phyloP scores from a whole-genome alignment of 2,329 filamentous ascomycete species.

The Claviceps digitariae region DNA sequence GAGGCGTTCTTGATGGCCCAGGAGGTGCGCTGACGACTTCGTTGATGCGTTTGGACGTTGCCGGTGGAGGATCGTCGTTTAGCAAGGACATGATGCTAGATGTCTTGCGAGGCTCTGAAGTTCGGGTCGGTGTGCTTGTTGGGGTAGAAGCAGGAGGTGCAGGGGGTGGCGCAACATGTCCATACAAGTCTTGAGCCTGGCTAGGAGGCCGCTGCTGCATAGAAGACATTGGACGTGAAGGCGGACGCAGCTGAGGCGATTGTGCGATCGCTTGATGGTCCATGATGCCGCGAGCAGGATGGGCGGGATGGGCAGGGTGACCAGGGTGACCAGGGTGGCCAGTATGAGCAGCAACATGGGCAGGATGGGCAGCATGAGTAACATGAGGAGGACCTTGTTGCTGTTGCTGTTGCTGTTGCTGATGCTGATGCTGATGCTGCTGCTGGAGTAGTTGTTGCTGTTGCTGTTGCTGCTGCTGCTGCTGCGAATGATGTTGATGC shows the following conservation, averaged over 20 bases:
- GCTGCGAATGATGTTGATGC: constrained; percentile 18
- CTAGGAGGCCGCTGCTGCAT: constrained; percentile 22
- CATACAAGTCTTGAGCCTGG: constrained; percentile 18
- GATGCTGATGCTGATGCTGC: neutral
- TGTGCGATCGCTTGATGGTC: constrained; percentile 23
- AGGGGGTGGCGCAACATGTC: constrained; percentile 15
- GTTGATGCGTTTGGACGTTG: constrained; percentile 36
- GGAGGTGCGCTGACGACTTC: constrained; percentile 29
- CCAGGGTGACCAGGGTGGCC: neutral
- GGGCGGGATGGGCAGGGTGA: constrained; percentile 4
- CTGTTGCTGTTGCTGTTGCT: neutral
- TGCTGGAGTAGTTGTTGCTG: neutral
- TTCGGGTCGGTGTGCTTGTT: constrained; percentile 17
- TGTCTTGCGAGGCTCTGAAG: constrained; percentile 41
- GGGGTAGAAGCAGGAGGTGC: constrained; percentile 7
- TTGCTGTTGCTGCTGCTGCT: neutral
- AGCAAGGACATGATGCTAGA: constrained; percentile 50
- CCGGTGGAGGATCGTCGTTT: constrained; percentile 44
- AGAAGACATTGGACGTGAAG: constrained; percentile 24
- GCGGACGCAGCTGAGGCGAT: constrained; percentile 26
- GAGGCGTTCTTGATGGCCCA: constrained; percentile 36
- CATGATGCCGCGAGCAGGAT: constrained; percentile 27
- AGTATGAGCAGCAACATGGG: constrained; percentile 2
- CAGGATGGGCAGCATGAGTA: constrained; percentile 13
- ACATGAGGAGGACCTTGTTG: neutral